Evolutionary conservation across 345 rosid species (phyloP).

Genomic region (Eucalyptus leucophloia): DNA sequence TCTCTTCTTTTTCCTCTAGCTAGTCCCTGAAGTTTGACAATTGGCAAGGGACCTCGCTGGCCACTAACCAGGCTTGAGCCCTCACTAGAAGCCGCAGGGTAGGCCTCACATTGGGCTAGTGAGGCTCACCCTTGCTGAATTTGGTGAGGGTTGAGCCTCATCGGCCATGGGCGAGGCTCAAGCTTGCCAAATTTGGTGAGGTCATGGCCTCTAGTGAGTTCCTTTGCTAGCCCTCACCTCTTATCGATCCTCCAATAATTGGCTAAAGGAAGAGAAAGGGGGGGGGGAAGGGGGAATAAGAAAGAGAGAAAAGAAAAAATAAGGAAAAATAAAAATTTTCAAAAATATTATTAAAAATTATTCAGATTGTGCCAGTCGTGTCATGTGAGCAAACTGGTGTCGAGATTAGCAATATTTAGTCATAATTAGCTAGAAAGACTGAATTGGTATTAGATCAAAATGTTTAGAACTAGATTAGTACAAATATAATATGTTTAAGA

Average conservation of each 20-base stretch:
- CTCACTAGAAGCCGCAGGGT: accelerated
- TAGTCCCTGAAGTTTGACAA: too few relatives aligned
- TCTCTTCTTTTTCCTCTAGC: accelerated
- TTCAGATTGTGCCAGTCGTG: accelerated
- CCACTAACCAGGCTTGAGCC: too few relatives aligned
- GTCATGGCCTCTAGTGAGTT: too few relatives aligned
- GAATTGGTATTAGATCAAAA: accelerated
- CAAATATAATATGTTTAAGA: too few relatives aligned
- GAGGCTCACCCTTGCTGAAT: too few relatives aligned
- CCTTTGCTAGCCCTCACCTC: accelerated
- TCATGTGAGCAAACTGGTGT: accelerated
- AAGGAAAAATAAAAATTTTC: accelerated
- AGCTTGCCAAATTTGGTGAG: too few relatives aligned
- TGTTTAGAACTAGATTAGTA: too few relatives aligned
- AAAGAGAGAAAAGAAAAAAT: accelerated
- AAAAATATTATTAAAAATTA: too few relatives aligned
- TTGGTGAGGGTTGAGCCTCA: accelerated
- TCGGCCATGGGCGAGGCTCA: accelerated
- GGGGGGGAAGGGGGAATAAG: accelerated
- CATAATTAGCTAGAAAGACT: accelerated
- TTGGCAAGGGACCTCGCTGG: accelerated
- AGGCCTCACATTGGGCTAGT: too few relatives aligned
- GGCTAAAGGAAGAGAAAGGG: too few relatives aligned
- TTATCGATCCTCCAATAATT: too few relatives aligned
- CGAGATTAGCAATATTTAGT: accelerated